These are phyloP conservation scores for Penicillium sp. DNA, from an alignment of 2,329 filamentous ascomycete genomes.

Conservation along the genomic window DNA sequence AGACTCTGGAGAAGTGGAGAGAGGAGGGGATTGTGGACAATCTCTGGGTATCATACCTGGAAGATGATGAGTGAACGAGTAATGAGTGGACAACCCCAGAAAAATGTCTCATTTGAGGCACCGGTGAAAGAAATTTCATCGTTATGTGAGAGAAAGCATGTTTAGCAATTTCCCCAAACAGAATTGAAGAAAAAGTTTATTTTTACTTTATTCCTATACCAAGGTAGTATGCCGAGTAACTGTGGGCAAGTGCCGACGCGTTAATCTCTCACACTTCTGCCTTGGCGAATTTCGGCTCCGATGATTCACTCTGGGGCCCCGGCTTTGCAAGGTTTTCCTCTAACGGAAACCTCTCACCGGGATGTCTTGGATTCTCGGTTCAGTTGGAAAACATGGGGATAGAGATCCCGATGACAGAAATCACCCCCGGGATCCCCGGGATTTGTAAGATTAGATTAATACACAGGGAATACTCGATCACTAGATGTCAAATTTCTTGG, in stretches of 20 bases:
- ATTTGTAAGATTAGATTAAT: neutral
- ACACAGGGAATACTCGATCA: neutral
- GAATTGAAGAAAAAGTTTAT: no score
- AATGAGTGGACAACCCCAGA: neutral
- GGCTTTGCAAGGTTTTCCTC: neutral
- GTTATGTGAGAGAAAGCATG: neutral
- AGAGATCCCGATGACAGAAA: neutral
- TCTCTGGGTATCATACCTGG: neutral
- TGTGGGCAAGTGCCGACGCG: neutral
- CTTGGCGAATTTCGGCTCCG: neutral
- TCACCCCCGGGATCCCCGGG: neutral
- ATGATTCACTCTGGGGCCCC: neutral
- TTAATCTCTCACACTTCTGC: neutral
- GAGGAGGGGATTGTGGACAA: neutral
- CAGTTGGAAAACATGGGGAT: neutral
- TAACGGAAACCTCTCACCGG: neutral
- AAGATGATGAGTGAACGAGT: neutral
- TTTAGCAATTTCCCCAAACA: neutral
- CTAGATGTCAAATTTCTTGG: neutral
- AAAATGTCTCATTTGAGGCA: neutral
- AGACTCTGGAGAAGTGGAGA: neutral
- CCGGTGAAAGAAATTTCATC: neutral
- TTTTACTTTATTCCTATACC: no score
- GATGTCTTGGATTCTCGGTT: neutral
- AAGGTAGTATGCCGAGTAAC: no score